Evolutionary conservation across 169 alveolate genomes (phyloP).

Genomic region (Plasmodium fragile): DNA sequence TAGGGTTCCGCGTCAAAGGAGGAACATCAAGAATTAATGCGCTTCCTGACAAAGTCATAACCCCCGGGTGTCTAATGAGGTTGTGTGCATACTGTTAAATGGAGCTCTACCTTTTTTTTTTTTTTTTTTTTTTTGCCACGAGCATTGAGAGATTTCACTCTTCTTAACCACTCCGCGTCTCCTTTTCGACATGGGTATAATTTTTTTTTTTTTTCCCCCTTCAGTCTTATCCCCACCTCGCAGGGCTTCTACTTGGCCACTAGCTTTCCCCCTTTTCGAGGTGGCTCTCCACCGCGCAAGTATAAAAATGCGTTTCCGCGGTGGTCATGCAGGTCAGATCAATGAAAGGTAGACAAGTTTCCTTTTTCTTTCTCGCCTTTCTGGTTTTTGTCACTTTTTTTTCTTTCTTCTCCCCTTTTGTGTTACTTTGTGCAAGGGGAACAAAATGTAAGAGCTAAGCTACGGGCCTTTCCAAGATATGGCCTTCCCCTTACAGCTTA

Average conservation of each 20-base stretch:
- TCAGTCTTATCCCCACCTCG: neutral
- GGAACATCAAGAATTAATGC: neutral
- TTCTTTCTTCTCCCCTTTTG: neutral
- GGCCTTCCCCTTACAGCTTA: neutral
- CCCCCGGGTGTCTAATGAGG: neutral
- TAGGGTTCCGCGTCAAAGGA: neutral
- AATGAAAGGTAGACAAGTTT: too few species aligned
- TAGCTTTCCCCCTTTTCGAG: neutral
- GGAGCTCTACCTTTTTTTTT: neutral
- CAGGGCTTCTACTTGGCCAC: neutral
- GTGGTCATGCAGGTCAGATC: neutral
- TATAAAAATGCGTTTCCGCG: neutral
- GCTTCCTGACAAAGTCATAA: neutral
- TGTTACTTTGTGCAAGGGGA: neutral
- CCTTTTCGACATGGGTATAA: neutral
- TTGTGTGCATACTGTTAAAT: neutral
- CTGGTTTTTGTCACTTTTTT: neutral
- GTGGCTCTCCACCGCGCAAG: neutral
- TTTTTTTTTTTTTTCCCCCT: too few species aligned
- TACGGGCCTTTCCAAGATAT: neutral
- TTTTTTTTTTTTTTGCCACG: neutral
- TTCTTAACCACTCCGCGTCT: neutral
- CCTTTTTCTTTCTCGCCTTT: neutral
- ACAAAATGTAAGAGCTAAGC: neutral
- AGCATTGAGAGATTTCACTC: neutral